Evolutionary conservation across 2,329 filamentous ascomycete genomes (phyloP), one percentile per base, ranked within the genome.

Genomic region (Botrytis galanthina): DNA sequence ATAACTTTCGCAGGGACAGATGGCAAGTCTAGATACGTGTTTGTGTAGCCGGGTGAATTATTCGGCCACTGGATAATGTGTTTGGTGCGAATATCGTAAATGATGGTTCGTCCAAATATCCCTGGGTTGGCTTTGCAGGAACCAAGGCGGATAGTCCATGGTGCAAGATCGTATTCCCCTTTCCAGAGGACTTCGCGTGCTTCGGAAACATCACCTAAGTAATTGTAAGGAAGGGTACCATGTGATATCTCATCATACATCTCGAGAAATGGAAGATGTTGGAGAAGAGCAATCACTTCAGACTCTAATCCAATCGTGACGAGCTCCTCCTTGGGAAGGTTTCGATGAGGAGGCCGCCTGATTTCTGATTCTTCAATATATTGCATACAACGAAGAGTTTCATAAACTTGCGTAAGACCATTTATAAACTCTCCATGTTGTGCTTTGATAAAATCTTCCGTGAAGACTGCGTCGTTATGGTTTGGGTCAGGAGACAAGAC

Each of bases 241-340:
- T 48, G 35, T 66, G 62, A 66, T 32, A 48, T 66, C 29, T 66
- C 62, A 46, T 66, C 37, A 66, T 29, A 9, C 32, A 35, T 46
- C 16, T 35, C 62, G 39, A 48, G 62, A 66, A 66, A 66, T 18
- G n/a, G 62, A 35, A 66, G 62, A 35, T 66, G 26, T 66, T 42
- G 26, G 62, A 35, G 26, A 26, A 66, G 62, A 66, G 62, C 62
- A 66, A 66, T 66, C 35, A 48, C 62, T 66, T 66, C 62, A 29
- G 68, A 35, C 68, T 62, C 68, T 14, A 62, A 70, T 70, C 54
- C 68, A 35, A 70, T 70, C 26, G 54, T 39, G 54, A 59, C 54
- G 54, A 70, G 39, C 54, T 70, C 39, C 37, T 61, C 51, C 39
- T 42, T 60, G 18, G 54, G 68, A 42, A 70, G 54, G 37, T 18